Base-by-base conservation (phyloP, 345 rosid species). In the Eucalyptus caleyi region DNA sequence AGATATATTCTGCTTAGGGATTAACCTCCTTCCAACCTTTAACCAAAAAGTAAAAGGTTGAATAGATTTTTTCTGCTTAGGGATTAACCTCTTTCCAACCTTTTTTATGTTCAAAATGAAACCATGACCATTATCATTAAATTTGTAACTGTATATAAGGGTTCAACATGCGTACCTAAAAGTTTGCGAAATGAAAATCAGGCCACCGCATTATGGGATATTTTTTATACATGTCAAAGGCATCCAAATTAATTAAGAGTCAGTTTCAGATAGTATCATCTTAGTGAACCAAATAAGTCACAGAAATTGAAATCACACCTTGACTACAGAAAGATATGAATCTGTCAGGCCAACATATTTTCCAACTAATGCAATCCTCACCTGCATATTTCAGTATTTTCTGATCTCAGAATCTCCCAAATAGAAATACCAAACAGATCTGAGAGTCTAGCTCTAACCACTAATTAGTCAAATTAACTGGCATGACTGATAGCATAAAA, bases 351-450 rank as follows among this genome's bases (percentile, higher is more conserved):
- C 99, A 88, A 97, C 93, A 83, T 98, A 98, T 91, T 98, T 98
- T 89, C 99, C 99, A 91, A 98, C 99, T 96, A 98, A 94, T 19
- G 99, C 99, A 92, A 98, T 98, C 91, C 91, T 94, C 89, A 97
- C 99, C 99, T 97, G 94, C 85, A 90, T 67, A 91, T 37, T 89
- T 83, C 44, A 89, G 86, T 89, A 37, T 24, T 89, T 89, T 89
- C 88, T 50, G 50, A 87, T 90, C 89, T 82, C 92, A 50, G 90
- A 88, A 91, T 87, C 27, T 56, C 40, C 27, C 50, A 42, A 89
- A 42, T 87, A 90, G 60, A 86, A 91, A 89, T 85, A 24, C 80
- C 49, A 72, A 89, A 49, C 89, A 86, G 34, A 81, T 47, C 53
- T 77, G 47, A 21, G 83, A 77, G 27, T 77, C 83, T 40, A 21